Percentiles rank a stretch among this genome's conserved stretches.
Evolutionary conservation across 1,284 basidiomycete species (phyloP).

Genomic region (Malassezia psittaci): DNA sequence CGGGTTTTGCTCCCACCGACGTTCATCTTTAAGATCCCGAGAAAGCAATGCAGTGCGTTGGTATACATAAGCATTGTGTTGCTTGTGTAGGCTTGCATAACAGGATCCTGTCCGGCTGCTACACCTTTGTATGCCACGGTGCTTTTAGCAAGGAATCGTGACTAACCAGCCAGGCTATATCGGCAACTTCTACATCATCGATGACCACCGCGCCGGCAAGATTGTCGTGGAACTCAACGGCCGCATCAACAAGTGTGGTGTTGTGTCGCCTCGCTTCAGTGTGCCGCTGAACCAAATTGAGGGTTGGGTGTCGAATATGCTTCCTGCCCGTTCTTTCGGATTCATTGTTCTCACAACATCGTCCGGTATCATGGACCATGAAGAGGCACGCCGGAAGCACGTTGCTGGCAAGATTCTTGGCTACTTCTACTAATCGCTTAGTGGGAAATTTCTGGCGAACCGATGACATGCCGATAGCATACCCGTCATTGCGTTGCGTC

Average conservation of each 20-base stretch:
- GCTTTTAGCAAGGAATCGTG: too few species aligned
- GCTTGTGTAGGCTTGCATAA: constrained; percentile 1
- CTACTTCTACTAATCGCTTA: constrained; percentile 43
- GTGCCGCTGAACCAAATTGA: constrained; percentile 86
- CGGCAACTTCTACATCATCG: constrained; percentile 97
- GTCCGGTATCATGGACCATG: constrained; percentile 96
- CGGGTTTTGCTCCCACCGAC: constrained; percentile 27
- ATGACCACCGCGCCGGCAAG: constrained; percentile 98
- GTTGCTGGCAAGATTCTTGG: constrained; percentile 67
- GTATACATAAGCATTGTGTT: not conserved
- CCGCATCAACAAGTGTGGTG: constrained; percentile 90
- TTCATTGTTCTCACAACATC: constrained; percentile 95
- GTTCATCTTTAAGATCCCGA: constrained; percentile 48
- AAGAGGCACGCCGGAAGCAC: constrained; percentile 98
- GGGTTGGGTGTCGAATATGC: constrained; percentile 56
- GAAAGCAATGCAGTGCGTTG: constrained; percentile 28
- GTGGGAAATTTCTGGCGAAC: not conserved
- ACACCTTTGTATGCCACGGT: constrained; percentile 10
- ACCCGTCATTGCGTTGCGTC: too few species aligned
- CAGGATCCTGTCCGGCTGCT: constrained; percentile 15
- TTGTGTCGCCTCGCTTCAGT: constrained; percentile 97
- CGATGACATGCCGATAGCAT: not conserved
- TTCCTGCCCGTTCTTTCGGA: constrained; percentile 72
- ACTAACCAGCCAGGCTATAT: constrained; percentile 69
- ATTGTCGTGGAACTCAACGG: constrained; percentile 98